Base-by-base conservation (phyloP, 495 filamentous ascomycete genomes). In the Pseudotulostoma volvatum region DNA sequence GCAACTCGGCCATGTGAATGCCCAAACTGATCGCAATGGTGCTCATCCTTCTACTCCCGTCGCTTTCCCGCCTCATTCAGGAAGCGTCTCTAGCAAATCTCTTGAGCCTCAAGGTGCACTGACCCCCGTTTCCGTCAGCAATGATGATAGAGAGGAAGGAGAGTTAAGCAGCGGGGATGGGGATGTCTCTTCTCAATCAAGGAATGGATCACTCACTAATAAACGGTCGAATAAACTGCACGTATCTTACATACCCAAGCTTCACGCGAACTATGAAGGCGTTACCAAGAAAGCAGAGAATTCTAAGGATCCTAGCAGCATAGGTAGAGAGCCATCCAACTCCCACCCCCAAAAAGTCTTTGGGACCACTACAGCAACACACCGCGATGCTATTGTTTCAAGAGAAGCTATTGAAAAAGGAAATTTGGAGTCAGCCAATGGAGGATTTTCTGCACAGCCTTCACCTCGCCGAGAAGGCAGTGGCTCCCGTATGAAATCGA, bases 61-160 rank as follows among this genome's bases (percentile, higher is more conserved):
- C 5, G 23, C 23, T 28, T 5, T 5, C 11, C 23, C 5, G 5
- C 23, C 23, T 28, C 23, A 28, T 5, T 5, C 5, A 5, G 11
- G 23, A 5, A 28, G 11, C 11, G 11, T 28, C 5, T 5, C 13
- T 9, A n/a, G 14, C 7, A 37, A 34, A 9, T 28, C 23, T 5
- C 23, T 28, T 28, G 23, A 28, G 11, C 23, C 11, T 5, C 23
- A 18, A 14, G 13, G 13, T 14, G 16, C 34, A 11, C n/a, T 13
- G 16, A 36, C 38, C 23, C 13, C 37, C 5, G 9, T 54, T 34
- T 28, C 44, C 19, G 34, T 47, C n/a, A 18, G 23, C 23, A 28
- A 51, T 18, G 33, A 53, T 33, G 53, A 56, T 37, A 64, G 70
- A 21, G 81, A 90, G 43, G 81, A 87, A 48, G 80, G 79, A 1